Evolutionary conservation across 257 asterid genomes (phyloP).

Genomic region (Phtheirospermum japonicum): DNA sequence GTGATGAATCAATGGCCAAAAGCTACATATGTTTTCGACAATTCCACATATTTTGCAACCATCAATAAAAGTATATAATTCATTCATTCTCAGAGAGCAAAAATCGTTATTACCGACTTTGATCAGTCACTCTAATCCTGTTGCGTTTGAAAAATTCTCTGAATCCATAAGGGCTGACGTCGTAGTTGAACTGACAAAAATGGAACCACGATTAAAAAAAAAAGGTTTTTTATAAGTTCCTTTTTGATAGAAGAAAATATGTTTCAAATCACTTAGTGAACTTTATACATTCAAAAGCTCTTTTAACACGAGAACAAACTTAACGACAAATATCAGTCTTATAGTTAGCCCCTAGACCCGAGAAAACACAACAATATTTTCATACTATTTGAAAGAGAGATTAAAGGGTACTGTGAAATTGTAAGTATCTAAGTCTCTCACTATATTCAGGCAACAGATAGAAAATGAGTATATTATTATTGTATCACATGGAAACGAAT

Average conservation of each 20-base stretch:
- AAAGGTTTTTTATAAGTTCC: not conserved
- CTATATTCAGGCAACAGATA: slow-evolving; percentile 14
- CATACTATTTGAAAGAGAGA: not conserved
- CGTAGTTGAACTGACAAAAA: slow-evolving; percentile 69
- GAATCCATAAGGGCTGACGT: slow-evolving; percentile 73
- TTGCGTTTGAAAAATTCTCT: slow-evolving; percentile 86
- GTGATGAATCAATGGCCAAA: slow-evolving; percentile 1
- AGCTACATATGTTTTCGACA: slow-evolving; percentile 5
- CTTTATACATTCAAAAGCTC: not conserved
- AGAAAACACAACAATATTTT: not conserved
- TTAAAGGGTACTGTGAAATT: not conserved
- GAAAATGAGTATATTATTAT: not conserved
- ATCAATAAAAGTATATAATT: not conserved
- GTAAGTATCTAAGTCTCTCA: not conserved
- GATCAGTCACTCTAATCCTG: slow-evolving; percentile 47
- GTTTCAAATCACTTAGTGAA: not conserved
- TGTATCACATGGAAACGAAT: not conserved
- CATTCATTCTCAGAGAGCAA: not conserved
- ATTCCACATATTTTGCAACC: not conserved
- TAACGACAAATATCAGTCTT: not conserved
- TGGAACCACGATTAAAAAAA: slow-evolving; percentile 8
- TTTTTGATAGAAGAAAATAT: slow-evolving; percentile 2
- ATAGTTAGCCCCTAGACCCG: not conserved
- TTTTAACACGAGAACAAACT: not conserved
- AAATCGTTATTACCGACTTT: slow-evolving; percentile 25